Evolutionary conservation across 371 early-diverging fungal genomes (phyloP).

Genomic region (Mortierella sp.): DNA sequence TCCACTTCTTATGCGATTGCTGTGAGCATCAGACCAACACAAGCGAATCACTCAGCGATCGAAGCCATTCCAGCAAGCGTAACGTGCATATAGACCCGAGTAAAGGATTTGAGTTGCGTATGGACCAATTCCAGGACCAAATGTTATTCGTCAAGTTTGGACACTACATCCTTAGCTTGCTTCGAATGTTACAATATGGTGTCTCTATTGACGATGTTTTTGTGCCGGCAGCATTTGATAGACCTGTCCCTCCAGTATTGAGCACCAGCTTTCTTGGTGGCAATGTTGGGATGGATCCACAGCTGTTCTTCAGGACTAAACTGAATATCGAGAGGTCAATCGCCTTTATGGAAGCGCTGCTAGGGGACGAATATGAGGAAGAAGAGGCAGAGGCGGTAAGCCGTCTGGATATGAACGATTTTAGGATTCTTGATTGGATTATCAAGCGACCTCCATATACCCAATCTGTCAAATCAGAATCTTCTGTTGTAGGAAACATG

Average conservation of each 20-base stretch:
- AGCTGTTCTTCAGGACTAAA: slow-evolving; percentile 24
- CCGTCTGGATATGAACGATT: slow-evolving; percentile 35
- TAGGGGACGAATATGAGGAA: slow-evolving; percentile 36
- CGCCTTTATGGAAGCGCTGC: slow-evolving; percentile 37
- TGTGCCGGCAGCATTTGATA: slow-evolving; percentile 43
- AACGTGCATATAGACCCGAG: slow-evolving; percentile 33
- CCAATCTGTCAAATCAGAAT: slow-evolving; percentile 5
- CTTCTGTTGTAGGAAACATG: background rate
- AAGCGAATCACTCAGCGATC: background rate
- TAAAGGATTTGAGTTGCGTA: slow-evolving; percentile 41
- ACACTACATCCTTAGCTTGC: slow-evolving; percentile 37
- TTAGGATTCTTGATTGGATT: slow-evolving; percentile 35
- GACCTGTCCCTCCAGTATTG: slow-evolving; percentile 16
- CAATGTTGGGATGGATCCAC: slow-evolving; percentile 20
- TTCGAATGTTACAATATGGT: slow-evolving; percentile 47
- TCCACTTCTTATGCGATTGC: slow-evolving; percentile 47
- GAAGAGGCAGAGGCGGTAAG: slow-evolving; percentile 17
- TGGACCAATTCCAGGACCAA: slow-evolving; percentile 45
- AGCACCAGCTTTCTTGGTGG: slow-evolving; percentile 10
- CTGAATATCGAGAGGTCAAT: slow-evolving; percentile 39
- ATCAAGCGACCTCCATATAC: slow-evolving; percentile 35
- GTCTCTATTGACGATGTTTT: slow-evolving; percentile 31
- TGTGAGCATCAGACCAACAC: slow-evolving; percentile 26
- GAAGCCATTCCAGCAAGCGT: slow-evolving; percentile 2
- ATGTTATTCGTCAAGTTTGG: slow-evolving; percentile 41